Percentiles rank a stretch among this genome's conserved stretches.
Evolutionary conservation across 2,329 filamentous ascomycete species (phyloP).

Genomic region (Dactylellina sp.): DNA sequence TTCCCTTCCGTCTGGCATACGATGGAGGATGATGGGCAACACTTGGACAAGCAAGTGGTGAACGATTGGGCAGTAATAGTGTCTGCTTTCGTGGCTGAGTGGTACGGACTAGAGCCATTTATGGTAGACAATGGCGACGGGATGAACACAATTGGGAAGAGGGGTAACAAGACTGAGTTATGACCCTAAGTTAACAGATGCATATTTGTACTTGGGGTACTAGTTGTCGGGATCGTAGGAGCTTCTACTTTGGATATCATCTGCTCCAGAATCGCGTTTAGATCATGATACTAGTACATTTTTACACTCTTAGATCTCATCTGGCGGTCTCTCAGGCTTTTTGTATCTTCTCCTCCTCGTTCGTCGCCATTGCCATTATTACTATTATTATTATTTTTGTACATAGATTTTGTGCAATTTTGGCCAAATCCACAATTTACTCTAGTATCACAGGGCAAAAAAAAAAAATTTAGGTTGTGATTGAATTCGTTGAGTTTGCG

Average conservation of each 20-base stretch:
- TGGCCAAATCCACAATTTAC: no score
- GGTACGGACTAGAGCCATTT: conserved; percentile 82
- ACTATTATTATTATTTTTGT: background rate
- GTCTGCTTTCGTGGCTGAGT: conserved; percentile 87
- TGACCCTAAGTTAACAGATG: conserved; percentile 2
- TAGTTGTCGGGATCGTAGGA: background rate
- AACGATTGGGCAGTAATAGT: conserved; percentile 89
- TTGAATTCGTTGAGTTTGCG: no score
- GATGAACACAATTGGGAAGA: conserved; percentile 52
- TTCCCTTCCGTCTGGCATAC: conserved; percentile 91
- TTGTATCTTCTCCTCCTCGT: background rate
- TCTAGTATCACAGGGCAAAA: no score
- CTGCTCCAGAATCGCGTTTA: background rate
- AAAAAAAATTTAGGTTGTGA: no score
- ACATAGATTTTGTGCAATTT: background rate
- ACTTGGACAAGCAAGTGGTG: conserved; percentile 82
- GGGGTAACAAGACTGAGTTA: conserved; percentile 49
- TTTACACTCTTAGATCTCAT: background rate
- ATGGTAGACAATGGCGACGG: conserved; percentile 62
- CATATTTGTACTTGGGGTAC: background rate
- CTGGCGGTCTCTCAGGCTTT: background rate
- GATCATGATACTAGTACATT: background rate
- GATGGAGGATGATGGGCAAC: conserved; percentile 82
- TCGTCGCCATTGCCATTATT: background rate
- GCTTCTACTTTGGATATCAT: conserved; percentile 1